Evolutionary conservation across 768 basidiomycete genomes (phyloP).

Genomic region (Tulasnella sp.): DNA sequence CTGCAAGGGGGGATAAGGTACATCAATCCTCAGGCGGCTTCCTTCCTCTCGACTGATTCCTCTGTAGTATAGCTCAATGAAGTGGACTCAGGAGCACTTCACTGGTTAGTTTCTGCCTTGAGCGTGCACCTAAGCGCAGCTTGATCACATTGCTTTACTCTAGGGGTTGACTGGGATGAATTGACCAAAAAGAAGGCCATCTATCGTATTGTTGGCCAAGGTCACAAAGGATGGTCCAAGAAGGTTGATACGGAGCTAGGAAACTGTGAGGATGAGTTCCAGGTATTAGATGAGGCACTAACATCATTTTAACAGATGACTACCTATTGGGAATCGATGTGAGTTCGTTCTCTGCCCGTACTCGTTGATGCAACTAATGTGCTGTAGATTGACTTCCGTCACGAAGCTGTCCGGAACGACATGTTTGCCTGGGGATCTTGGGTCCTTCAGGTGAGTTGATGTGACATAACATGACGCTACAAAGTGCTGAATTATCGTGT

Average conservation of each 20-base stretch:
- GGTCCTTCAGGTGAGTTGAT: constrained; percentile 42
- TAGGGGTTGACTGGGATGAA: constrained; percentile 79
- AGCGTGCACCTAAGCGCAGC: neutral
- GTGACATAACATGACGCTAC: constrained; percentile 6
- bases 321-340: constrained; percentile 68
- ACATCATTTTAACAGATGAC: constrained; percentile 33
- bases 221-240: constrained; percentile 67
- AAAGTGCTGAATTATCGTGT: constrained; percentile 47
- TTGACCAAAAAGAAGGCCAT: constrained; percentile 47
- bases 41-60: neutral
- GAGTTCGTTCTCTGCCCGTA: constrained; percentile 10
- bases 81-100: constrained; percentile 70
- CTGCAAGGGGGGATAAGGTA: constrained; percentile 63
- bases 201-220: constrained; percentile 54
- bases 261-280: constrained; percentile 33
- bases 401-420: constrained; percentile 68
- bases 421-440: constrained; percentile 65
- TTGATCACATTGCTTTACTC: constrained; percentile 7
- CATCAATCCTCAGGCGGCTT: constrained; percentile 16
- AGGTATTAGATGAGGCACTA: neutral
- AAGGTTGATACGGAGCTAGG: constrained; percentile 74
- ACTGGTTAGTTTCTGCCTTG: constrained; percentile 37
- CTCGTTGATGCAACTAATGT: neutral
- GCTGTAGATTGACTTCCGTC: constrained; percentile 63
- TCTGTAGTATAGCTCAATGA: constrained; percentile 50